Evolutionary conservation across 495 filamentous ascomycete species (phyloP), one percentile per base, ranked within the genome.

Genomic region (Penicillium egyptiacum): DNA sequence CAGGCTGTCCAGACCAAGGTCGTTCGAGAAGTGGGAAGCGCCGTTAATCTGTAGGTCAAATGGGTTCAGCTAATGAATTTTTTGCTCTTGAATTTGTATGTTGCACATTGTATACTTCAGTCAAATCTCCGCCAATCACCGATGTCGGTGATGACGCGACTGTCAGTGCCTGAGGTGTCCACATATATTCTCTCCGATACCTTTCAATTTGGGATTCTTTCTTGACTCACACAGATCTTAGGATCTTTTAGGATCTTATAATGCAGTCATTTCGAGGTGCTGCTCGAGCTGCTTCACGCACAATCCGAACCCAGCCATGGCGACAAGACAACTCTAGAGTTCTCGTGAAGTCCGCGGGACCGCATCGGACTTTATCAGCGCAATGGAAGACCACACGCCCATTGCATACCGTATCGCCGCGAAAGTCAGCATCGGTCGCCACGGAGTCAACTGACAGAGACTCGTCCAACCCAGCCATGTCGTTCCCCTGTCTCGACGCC

Each of bases 401-500:
- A 40, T 65, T 76, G 43, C 69, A 78, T 45, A 58, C 56, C 2
- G 58, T 55, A 2, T 50, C 68, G 8, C 52, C 58, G 12, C 68
- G 69, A 31, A 73, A 65, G 44, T 65, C 72, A 10, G 70, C 70
- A 14, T 58, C 65, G 11, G 64, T 59, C 17, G 30, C 69, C 10
- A 70, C 70, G 23, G 57, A 58, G 40, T 56, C 47, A 48, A 52
- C 20, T 11, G 40, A 57, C 12, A 70, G 65, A 16, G 76, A 78
- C 52, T 82, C 84, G 2, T 90, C 91, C 17, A 98, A 98, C 65
- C 92, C 94, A 2, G 89, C 92, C 45, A 87, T 98, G 75, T 85
- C 88, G 17, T 99, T 99, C 64, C 94, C 94, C 5, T 99, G 94
- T 67, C 87, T 99, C 11, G 94, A 99, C 68, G 90, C 88, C 11